Percentiles rank a stretch among this genome's conserved stretches.
Conservation (phyloP, 2,329 filamentous ascomycete species). For the Pestalotiopsis sp. region DNA sequence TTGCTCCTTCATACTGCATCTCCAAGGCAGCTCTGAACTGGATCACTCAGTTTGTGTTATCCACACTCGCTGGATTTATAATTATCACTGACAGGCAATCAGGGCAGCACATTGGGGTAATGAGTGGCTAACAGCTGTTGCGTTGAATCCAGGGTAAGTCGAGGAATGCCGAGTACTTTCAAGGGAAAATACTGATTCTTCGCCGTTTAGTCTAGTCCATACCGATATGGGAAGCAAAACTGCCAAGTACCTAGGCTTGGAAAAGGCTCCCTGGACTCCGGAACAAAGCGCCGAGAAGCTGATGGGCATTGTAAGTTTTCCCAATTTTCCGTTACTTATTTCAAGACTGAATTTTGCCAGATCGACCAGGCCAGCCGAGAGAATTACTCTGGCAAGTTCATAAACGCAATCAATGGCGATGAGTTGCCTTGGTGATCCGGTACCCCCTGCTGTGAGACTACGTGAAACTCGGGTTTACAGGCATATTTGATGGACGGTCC, state of each 20-base stretch:
- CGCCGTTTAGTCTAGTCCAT: conserved; percentile 13
- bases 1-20: conserved; percentile 29
- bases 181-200: not conserved
- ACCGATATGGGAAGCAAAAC: conserved; percentile 21
- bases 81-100: not conserved
- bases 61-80: not conserved
- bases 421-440: conserved; percentile 4
- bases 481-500: no score
- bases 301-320: conserved; percentile 19
- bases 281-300: conserved; percentile 21
- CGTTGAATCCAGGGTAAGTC: conserved; percentile 20
- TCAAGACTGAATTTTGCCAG: not conserved
- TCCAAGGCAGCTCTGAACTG: conserved; percentile 35
- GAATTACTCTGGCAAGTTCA: conserved; percentile 7
- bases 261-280: conserved; percentile 21
- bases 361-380: conserved; percentile 7
- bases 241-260: conserved; percentile 19
- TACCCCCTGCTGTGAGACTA: no score
- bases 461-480: no score
- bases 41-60: conserved; percentile 23
- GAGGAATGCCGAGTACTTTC: not conserved
- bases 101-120: conserved; percentile 21
- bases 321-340: no score
- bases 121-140: conserved; percentile 19
- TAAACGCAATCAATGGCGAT: not conserved